A percentile compares a stretch with the other conserved stretches of the same genome.
Evolutionary conservation across 164 flowering plant genomes (phyloP).

Genomic region (Tetracentron sinense): DNA sequence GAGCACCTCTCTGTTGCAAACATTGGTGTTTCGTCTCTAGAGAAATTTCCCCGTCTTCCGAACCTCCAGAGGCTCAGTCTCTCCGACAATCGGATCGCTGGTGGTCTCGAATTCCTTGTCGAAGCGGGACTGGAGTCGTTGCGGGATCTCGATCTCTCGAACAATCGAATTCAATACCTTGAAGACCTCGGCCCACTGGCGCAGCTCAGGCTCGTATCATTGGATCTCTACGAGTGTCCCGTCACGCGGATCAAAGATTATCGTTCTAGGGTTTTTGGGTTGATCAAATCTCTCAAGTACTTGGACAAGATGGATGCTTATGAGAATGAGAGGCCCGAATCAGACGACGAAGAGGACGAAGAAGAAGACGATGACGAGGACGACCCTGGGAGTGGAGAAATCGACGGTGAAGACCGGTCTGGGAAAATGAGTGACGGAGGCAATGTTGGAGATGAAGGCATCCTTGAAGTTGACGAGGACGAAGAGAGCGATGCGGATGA

Average conservation of each 20-base stretch:
- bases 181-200: constrained; percentile 80
- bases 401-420: constrained; percentile 69
- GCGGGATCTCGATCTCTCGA: constrained; percentile 81
- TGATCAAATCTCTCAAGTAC: constrained; percentile 71
- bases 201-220: constrained; percentile 58
- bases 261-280: constrained; percentile 78
- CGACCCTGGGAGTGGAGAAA: constrained; percentile 86
- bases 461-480: constrained; percentile 78
- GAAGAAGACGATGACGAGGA: constrained; percentile 69
- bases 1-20: constrained; percentile 86
- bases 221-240: constrained; percentile 94
- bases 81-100: constrained; percentile 80
- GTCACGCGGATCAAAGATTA: constrained; percentile 78
- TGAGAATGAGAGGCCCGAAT: constrained; percentile 78
- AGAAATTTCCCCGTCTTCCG: constrained; percentile 73
- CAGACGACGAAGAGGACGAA: constrained; percentile 89
- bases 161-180: constrained; percentile 72
- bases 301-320: constrained; percentile 94
- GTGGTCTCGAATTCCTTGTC: constrained; percentile 76
- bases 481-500: constrained; percentile 91
- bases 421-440: constrained; percentile 45
- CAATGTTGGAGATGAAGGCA: constrained; percentile 39
- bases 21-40: constrained; percentile 79
- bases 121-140: constrained; percentile 71
- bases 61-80: constrained; percentile 69